Conservation (phyloP, 2,329 filamentous ascomycete genomes). For the Macroventuria anomochaeta region DNA sequence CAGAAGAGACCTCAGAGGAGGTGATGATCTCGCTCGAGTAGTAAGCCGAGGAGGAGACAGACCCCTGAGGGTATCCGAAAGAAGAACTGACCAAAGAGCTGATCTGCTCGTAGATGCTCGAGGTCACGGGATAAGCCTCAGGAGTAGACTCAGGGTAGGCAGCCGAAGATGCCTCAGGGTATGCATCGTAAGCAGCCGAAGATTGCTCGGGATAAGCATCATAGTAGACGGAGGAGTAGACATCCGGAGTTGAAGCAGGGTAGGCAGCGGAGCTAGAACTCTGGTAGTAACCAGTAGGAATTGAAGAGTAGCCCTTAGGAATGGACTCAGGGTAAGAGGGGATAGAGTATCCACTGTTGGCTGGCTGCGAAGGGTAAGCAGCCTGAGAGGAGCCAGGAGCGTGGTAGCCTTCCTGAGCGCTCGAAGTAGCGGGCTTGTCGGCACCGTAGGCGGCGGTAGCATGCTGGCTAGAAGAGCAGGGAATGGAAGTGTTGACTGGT, state of each 20-base stretch:
- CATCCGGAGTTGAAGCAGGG: not conserved
- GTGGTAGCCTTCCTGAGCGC: not conserved
- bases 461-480: constrained; percentile 10
- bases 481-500: constrained; percentile 4
- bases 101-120: constrained; percentile 16
- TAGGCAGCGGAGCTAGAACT: constrained; percentile 8
- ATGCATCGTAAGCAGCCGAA: constrained; percentile 2
- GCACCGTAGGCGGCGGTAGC: constrained; percentile 4
- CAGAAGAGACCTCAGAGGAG: constrained; percentile 5
- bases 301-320: not conserved
- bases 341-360: constrained; percentile 1
- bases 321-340: not conserved
- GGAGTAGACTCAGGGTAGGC: not conserved
- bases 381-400: not conserved
- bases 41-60: not conserved
- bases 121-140: constrained; percentile 12
- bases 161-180: not conserved
- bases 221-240: constrained; percentile 3
- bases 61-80: constrained; percentile 1
- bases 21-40: constrained; percentile 4
- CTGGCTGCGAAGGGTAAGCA: not conserved
- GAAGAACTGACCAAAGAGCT: constrained; percentile 16
- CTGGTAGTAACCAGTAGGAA: not conserved
- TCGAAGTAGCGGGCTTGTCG: not conserved
- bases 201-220: constrained; percentile 6